A percentile compares a stretch with the other conserved stretches of the same genome.
phyloP scores from a whole-genome alignment of 495 filamentous ascomycete species.

The Alectoria sarmentosa region DNA sequence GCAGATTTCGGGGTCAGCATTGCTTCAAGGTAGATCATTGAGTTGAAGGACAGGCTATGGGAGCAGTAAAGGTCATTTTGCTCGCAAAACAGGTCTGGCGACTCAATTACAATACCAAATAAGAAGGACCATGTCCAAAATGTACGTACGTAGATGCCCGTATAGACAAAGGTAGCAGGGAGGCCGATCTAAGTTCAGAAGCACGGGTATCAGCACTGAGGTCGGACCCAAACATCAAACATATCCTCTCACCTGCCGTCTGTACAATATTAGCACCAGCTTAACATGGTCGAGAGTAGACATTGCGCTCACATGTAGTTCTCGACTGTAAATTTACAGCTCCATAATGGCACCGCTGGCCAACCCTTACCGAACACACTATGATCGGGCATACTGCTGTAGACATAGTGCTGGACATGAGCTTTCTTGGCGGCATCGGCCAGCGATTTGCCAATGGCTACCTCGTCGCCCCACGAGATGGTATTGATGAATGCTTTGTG shows the following conservation, averaged over 20 bases:
- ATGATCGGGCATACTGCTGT: slow-evolving; percentile 96
- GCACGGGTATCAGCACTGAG: background rate
- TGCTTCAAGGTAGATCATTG: too few relatives aligned
- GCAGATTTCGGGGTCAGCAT: too few relatives aligned
- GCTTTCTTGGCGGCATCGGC: slow-evolving; percentile 85
- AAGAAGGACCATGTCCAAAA: too few relatives aligned
- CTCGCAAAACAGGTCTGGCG: too few relatives aligned
- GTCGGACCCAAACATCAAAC: background rate
- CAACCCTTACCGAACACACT: slow-evolving; percentile 62
- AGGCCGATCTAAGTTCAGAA: slow-evolving; percentile 47
- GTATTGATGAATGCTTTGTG: slow-evolving; percentile 96
- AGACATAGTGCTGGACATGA: slow-evolving; percentile 85
- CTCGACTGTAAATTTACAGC: slow-evolving; percentile 83
- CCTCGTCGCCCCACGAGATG: slow-evolving; percentile 93
- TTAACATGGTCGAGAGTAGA: background rate
- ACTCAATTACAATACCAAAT: too few relatives aligned
- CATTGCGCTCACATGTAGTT: slow-evolving; percentile 59
- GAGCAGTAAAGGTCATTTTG: too few relatives aligned
- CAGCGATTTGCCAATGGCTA: slow-evolving; percentile 74
- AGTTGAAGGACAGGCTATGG: too few relatives aligned
- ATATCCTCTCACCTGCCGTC: background rate
- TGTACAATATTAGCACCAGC: background rate
- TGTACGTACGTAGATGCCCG: slow-evolving; percentile 95
- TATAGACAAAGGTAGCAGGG: slow-evolving; percentile 87
- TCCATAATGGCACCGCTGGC: slow-evolving; percentile 84